These are phyloP conservation scores for Thraustochytrium striatum DNA, from an alignment of 352 stramenopile species.

Conservation along the genomic window DNA sequence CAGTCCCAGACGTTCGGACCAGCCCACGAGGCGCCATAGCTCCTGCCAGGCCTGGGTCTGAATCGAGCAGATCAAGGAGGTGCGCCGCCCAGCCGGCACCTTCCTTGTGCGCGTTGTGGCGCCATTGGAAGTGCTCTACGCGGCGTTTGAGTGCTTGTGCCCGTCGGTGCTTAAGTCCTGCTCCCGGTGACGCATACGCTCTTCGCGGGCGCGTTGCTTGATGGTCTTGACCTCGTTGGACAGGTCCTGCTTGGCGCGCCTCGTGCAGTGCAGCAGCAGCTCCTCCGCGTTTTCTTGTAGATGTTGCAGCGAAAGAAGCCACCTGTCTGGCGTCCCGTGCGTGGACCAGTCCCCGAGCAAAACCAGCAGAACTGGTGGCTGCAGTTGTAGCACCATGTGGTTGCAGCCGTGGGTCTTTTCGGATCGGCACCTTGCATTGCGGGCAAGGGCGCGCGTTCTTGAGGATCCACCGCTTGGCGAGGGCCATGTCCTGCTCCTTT, in stretches of 20 bases:
- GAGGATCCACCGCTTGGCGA: conserved; percentile 42
- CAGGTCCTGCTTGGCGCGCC: not conserved
- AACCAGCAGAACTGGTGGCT: conserved; percentile 45
- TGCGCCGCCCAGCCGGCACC: not conserved
- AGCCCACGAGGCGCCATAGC: not conserved
- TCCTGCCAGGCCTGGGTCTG: not conserved
- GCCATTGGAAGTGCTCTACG: not conserved
- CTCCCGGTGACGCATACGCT: not conserved
- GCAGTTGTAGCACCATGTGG: conserved; percentile 44
- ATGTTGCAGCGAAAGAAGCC: conserved; percentile 52
- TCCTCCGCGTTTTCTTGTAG: conserved; percentile 38
- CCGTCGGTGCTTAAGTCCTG: conserved; percentile 2
- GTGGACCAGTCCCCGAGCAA: conserved; percentile 39
- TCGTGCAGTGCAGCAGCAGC: not conserved
- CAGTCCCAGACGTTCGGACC: not conserved
- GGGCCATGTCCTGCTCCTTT: conserved; percentile 25
- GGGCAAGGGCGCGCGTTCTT: conserved; percentile 31
- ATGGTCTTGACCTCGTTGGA: not conserved
- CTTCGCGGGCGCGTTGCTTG: not conserved
- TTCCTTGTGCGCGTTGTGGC: not conserved
- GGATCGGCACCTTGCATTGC: conserved; percentile 42
- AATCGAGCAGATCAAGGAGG: not conserved
- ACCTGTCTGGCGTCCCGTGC: conserved; percentile 33
- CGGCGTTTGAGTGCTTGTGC: not conserved
- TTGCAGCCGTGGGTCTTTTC: conserved; percentile 45